Percentiles rank a stretch among this genome's conserved stretches.
phyloP scores from a whole-genome alignment of 768 basidiomycete species.

The Leccinum olivaceopallidum region DNA sequence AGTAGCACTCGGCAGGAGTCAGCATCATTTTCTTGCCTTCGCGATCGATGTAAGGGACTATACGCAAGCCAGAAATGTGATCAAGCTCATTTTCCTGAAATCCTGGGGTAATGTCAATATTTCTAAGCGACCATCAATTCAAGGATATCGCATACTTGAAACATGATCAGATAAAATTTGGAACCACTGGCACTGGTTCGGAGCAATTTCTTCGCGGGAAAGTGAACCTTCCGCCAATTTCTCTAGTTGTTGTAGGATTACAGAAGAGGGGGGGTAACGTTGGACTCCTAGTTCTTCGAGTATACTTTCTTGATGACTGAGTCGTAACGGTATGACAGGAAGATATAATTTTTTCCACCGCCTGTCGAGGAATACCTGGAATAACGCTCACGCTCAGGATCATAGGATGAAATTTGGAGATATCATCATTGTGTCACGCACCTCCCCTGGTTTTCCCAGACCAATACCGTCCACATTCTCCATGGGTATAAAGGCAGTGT shows the following conservation, averaged over 20 bases:
- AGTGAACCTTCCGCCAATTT: slow-evolving; percentile 58
- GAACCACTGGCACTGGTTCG: slow-evolving; percentile 44
- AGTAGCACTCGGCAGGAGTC: slow-evolving; percentile 65
- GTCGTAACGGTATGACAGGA: slow-evolving; percentile 41
- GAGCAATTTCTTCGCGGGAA: slow-evolving; percentile 48
- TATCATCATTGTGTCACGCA: neutral
- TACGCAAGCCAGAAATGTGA: slow-evolving; percentile 35
- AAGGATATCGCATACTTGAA: slow-evolving; percentile 42
- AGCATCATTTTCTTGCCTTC: slow-evolving; percentile 44
- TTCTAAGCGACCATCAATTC: too few species aligned
- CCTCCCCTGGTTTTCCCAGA: neutral
- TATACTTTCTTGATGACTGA: slow-evolving; percentile 45
- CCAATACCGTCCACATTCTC: neutral
- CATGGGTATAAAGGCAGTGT: slow-evolving; percentile 3
- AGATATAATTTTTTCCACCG: slow-evolving; percentile 66
- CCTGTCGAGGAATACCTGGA: slow-evolving; percentile 8
- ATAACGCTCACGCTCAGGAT: neutral
- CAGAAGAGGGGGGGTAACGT: slow-evolving; percentile 60
- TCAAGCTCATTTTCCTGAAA: slow-evolving; percentile 51
- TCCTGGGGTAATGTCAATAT: slow-evolving; percentile 39
- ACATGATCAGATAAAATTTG: slow-evolving; percentile 56
- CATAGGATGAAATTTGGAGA: neutral
- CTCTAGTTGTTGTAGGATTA: slow-evolving; percentile 43
- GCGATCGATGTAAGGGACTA: slow-evolving; percentile 57
- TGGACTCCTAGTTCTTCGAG: slow-evolving; percentile 60